Conservation (phyloP, 2,329 filamentous ascomycete genomes). For the Aureobasidium sp. region DNA sequence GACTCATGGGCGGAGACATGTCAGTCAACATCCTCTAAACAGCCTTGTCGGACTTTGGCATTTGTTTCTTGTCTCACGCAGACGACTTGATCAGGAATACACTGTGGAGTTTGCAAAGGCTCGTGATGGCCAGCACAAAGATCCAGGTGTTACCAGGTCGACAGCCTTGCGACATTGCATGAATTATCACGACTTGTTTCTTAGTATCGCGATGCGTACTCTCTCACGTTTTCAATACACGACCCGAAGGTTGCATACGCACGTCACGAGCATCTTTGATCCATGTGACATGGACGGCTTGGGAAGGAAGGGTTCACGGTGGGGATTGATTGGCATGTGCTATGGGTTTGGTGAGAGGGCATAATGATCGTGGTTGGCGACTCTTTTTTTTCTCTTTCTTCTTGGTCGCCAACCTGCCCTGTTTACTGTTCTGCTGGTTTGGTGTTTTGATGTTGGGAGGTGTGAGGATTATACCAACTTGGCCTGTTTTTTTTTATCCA, state of each 20-base stretch:
- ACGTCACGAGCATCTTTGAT: conserved; percentile 9
- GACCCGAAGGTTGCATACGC: conserved; percentile 9
- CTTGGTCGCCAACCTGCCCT: conserved; percentile 5
- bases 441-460: background rate
- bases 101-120: too few species aligned
- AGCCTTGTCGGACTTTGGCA: background rate
- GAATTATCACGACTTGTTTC: conserved; percentile 14
- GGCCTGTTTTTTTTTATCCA: background rate
- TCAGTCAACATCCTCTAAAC: conserved; percentile 8
- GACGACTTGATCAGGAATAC: too few species aligned
- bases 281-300: conserved; percentile 8
- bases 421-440: background rate
- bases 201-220: conserved; percentile 7
- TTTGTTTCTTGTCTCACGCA: too few species aligned
- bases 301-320: background rate
- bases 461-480: too few species aligned
- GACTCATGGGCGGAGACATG: conserved; percentile 9
- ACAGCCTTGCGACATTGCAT: conserved; percentile 7
- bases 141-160: too few species aligned
- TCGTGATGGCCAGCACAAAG: too few species aligned
- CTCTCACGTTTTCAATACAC: conserved; percentile 2
- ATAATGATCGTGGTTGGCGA: conserved; percentile 10
- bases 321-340: background rate
- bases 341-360: background rate
- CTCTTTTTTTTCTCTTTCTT: background rate